Conservation (phyloP, 768 basidiomycete species). For the Boletus speciosus region DNA sequence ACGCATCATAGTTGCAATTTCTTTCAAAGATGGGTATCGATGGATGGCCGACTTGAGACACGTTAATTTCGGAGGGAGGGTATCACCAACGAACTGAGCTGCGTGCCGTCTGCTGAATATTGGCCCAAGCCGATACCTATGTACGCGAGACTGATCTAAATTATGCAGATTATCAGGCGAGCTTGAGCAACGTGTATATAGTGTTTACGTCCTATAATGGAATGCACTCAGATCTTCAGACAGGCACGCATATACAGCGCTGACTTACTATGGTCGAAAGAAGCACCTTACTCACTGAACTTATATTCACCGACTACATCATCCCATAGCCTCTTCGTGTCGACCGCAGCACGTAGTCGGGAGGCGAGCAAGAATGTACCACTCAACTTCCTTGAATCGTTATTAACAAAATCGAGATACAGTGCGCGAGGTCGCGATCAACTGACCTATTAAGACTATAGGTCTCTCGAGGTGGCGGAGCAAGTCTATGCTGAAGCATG, state of each 20-base stretch:
- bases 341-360: slow-evolving; percentile 67
- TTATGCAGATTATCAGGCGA: background rate
- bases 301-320: slow-evolving; percentile 42
- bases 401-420: background rate
- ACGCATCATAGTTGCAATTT: background rate
- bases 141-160: background rate
- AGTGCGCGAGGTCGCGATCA: slow-evolving; percentile 2
- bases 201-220: background rate
- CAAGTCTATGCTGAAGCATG: slow-evolving; percentile 85
- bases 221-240: background rate
- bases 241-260: background rate
- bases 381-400: slow-evolving; percentile 60
- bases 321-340: slow-evolving; percentile 77
- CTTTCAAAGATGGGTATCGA: background rate
- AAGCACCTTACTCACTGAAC: slow-evolving; percentile 5
- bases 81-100: background rate
- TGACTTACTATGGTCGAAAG: slow-evolving; percentile 1
- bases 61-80: background rate
- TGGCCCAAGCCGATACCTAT: background rate
- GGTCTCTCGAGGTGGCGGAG: slow-evolving; percentile 91
- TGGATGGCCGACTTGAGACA: background rate
- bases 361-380: slow-evolving; percentile 79
- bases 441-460: slow-evolving; percentile 87
- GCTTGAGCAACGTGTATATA: background rate
- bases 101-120: background rate